These are phyloP conservation scores for Ophiostoma australiae DNA, from an alignment of 2,329 filamentous ascomycete species.

Conservation along the genomic window DNA sequence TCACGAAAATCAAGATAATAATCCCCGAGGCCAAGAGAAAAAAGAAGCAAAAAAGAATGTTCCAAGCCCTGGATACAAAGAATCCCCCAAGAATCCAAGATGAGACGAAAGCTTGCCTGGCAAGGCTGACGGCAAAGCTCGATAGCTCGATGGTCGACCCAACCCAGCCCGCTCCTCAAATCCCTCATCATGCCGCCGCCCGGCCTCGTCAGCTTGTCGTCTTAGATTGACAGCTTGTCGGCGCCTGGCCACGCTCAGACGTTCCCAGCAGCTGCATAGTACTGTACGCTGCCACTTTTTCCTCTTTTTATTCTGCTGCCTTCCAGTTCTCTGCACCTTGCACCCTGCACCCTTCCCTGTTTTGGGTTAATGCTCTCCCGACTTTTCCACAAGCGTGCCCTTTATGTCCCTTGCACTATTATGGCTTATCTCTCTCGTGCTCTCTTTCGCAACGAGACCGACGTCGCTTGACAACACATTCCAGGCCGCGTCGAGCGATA, in stretches of 20 bases:
- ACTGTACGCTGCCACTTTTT: neutral
- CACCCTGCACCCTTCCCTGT: no score
- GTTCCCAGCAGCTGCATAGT: neutral
- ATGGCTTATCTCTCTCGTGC: neutral
- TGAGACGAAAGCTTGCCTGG: neutral
- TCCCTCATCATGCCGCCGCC: neutral
- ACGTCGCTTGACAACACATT: neutral
- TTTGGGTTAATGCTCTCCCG: neutral
- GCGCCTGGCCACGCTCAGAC: neutral
- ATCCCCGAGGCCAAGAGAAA: neutral
- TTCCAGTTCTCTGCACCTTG: neutral
- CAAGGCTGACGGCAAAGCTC: neutral
- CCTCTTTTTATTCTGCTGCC: neutral
- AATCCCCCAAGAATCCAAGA: neutral
- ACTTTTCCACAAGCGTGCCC: neutral
- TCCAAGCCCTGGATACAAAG: neutral
- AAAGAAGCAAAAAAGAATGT: neutral
- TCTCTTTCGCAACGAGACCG: conserved; percentile 2
- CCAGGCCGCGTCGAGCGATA: neutral
- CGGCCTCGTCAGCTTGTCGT: neutral
- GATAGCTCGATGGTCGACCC: no score
- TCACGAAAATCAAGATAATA: neutral
- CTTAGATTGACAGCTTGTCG: neutral
- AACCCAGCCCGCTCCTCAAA: neutral
- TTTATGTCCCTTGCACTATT: neutral